Evolutionary conservation across 2,329 filamentous ascomycete species (phyloP).

Genomic region (Fusarium sp.): DNA sequence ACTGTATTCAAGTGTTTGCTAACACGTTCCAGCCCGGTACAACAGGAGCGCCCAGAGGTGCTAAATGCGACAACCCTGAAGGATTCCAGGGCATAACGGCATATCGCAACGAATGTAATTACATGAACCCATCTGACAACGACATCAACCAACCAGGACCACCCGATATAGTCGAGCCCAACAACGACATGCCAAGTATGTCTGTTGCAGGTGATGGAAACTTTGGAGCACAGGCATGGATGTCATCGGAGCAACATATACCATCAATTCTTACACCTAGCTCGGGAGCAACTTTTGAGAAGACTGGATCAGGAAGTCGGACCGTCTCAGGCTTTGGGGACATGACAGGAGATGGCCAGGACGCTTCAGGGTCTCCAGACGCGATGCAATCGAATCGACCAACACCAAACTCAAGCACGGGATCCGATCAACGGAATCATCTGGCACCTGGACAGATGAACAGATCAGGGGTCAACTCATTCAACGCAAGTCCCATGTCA

Average conservation of each 20-base stretch:
- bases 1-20: constrained; percentile 20
- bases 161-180: constrained; percentile 54
- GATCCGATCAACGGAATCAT: constrained; percentile 48
- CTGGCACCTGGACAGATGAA: constrained; percentile 48
- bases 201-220: constrained; percentile 38
- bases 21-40: constrained; percentile 47
- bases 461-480: constrained; percentile 59
- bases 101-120: constrained; percentile 59
- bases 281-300: constrained; percentile 52
- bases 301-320: constrained; percentile 44
- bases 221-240: constrained; percentile 52
- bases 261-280: constrained; percentile 51
- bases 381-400: constrained; percentile 63
- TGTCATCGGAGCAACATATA: constrained; percentile 54
- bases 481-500: constrained; percentile 63
- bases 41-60: constrained; percentile 28
- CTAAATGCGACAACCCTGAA: constrained; percentile 52
- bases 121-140: constrained; percentile 55
- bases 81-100: constrained; percentile 56
- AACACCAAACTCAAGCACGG: constrained; percentile 67
- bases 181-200: constrained; percentile 44
- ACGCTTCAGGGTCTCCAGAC: constrained; percentile 62
- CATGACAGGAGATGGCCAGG: constrained; percentile 58
- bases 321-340: constrained; percentile 55
- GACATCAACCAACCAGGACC: constrained; percentile 52